Evolutionary conservation across 441 rosid species (phyloP).

Genomic region (Flueggea neowawraea): DNA sequence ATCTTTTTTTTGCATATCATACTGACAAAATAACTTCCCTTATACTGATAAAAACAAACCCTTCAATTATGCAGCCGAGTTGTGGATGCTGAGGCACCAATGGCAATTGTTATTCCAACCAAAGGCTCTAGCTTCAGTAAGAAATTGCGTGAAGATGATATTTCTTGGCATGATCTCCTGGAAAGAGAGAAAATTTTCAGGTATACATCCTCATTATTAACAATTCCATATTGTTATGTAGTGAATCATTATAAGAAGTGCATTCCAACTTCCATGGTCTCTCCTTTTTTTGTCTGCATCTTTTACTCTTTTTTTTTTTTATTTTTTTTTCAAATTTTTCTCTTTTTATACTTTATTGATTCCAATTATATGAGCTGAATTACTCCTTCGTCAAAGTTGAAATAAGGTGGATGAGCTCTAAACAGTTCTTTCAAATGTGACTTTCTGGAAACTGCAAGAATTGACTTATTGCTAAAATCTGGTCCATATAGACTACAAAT

Average conservation of each 20-base stretch:
- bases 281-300: too few species aligned
- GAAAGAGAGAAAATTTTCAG: slow-evolving; percentile 48
- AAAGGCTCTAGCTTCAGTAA: slow-evolving; percentile 42
- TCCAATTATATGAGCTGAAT: too few species aligned
- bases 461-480: too few species aligned
- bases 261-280: too few species aligned
- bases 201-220: slow-evolving; percentile 25
- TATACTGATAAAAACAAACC: too few species aligned
- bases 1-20: neutral
- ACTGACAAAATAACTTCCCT: slow-evolving; percentile 27
- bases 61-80: slow-evolving; percentile 67
- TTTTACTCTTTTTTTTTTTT: neutral
- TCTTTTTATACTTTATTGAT: neutral
- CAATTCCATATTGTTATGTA: too few species aligned
- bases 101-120: slow-evolving; percentile 70
- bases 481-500: too few species aligned
- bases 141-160: slow-evolving; percentile 69
- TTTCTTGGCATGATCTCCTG: slow-evolving; percentile 75
- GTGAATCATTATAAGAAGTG: too few species aligned
- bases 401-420: too few species aligned
- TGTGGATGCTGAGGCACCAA: slow-evolving; percentile 80
- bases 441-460: too few species aligned
- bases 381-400: too few species aligned
- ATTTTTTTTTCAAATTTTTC: neutral
- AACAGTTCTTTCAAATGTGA: too few species aligned